Evolutionary conservation across 129 eudicot species (phyloP).

Genomic region (Chrysanthemum seticuspe): DNA sequence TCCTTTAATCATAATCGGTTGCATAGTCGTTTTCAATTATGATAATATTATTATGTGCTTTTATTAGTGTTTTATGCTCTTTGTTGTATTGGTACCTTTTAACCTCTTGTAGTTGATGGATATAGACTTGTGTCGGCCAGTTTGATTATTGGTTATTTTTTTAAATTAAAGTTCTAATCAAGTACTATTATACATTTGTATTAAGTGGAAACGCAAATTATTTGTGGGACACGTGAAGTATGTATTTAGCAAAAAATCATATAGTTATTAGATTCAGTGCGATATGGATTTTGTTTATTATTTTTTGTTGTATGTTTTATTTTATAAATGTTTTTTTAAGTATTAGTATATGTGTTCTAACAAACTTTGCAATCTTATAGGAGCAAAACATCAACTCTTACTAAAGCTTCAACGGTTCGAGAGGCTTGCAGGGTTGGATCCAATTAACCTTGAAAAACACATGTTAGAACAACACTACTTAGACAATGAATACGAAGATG

Average conservation of each 20-base stretch:
- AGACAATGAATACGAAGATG: constrained; percentile 43
- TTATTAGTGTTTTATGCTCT: constrained; percentile 21
- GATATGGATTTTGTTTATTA: not conserved
- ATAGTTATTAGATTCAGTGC: no score
- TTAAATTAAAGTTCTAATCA: constrained; percentile 23
- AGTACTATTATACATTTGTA: constrained; percentile 21
- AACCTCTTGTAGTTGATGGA: constrained; percentile 26
- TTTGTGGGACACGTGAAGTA: constrained; percentile 29
- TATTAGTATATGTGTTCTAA: not conserved
- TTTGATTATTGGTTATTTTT: not conserved
- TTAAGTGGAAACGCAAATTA: constrained; percentile 30
- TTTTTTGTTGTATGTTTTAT: not conserved
- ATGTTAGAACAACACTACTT: constrained; percentile 52
- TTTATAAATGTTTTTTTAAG: not conserved
- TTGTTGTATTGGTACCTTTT: constrained; percentile 12
- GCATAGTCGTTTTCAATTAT: constrained; percentile 39
- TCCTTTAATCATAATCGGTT: constrained; percentile 17
- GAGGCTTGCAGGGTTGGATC: constrained; percentile 80
- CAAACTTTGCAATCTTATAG: constrained; percentile 30
- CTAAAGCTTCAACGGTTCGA: constrained; percentile 82
- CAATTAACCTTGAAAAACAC: constrained; percentile 80
- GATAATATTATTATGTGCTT: constrained; percentile 12
- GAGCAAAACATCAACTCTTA: constrained; percentile 70
- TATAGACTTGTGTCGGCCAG: constrained; percentile 34
- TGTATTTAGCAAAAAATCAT: not conserved